Base-by-base conservation (phyloP, 768 basidiomycete species). In the Clathrus columnatus region DNA sequence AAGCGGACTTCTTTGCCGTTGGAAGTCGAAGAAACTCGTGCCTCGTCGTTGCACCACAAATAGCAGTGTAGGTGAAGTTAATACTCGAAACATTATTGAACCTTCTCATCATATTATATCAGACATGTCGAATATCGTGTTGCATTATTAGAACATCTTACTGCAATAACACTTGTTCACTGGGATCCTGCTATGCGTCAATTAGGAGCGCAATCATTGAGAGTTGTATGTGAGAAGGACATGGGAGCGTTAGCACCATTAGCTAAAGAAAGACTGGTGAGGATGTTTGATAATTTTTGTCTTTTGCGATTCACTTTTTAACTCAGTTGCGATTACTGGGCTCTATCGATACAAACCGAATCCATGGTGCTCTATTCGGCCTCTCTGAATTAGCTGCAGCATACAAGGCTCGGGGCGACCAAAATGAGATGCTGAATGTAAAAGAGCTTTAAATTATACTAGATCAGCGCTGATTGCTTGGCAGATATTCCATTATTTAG, bases 1-100 rank as follows among this genome's bases (percentile, higher is more conserved):
- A 90, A 67, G 90, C 89, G 0, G 96, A 99, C 71, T 98, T 97
- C 69, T 97, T 91, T 71, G 85, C 91, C 41, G 87, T 98, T 57
- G 89, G 92, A 62, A 75, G 91, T 23, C 73, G 91, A 51, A 77
- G 85, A 60, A 87, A 90, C 60, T 84, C 95, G 0, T 96, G 92
- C 66, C 70, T 90, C n/a, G 68, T 76, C 16, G 89, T 91, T 41
- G 91, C 92, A 54, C 85, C 87, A 45, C 82, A 87, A 63, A 89
- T 96, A 44, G 89, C 93, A 27, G 77, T 80, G 93, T 95, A 65
- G 65, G 89, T 77, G 11, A 48, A n/a, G 18, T 46, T 41, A 23
- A 42, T 23, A 20, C 46, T 10, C 5, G 28, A 24, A 20, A 17
- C 17, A 55, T 55, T 48, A 48, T 48, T 47, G 56, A 57, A 55